Evolutionary conservation across 805 yeast genomes (phyloP), one percentile per base, ranked within the genome.

Genomic region (Saturnispora dispora): DNA sequence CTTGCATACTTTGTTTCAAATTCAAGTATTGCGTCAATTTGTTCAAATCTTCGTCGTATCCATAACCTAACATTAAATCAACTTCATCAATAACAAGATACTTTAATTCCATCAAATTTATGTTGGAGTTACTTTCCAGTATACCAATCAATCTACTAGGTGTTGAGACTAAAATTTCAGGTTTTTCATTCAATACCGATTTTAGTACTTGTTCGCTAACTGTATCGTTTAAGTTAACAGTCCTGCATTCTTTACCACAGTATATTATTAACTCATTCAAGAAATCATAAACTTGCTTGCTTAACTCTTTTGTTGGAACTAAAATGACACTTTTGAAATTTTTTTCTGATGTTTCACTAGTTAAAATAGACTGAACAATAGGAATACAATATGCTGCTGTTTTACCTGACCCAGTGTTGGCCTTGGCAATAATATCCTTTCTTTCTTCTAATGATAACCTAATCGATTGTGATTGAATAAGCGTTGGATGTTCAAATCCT

Each of bases 381-480:
- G 99, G 99, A 46, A 91, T 77, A 56, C 84, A 69, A 64, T 91
- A 91, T 1, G 97, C 95, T 10, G 88, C 86, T 0, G 98, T 91
- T 67, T 91, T 91, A 57, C 98, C 98, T 8, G 96, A 85, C 4
- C 99, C 99, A 0, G 99, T 91, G 25, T 88, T 81, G 6, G 98
- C 96, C 63, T 86, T 83, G 37, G 97, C 97, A 45, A 91, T 84
- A 56, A 91, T 85, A 65, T 91, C 97, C 70, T 89, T 83, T 63
- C 84, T 86, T 58, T 91, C 93, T 57, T 88, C 85, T 49, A 93
- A 69, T 1, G 99, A 96, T 47, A 93, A 71, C 42, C 95, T 96
- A 53, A 93, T 88, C n/a, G 96, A 85, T 63, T 82, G 83, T 8
- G 95, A 78, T 69, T 93, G 99, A 50, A 93, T 85, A 52, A 88